Evolutionary conservation across 2,329 filamentous ascomycete genomes (phyloP), one percentile per base, ranked within the genome.

Genomic region (Apiospora hydei): DNA sequence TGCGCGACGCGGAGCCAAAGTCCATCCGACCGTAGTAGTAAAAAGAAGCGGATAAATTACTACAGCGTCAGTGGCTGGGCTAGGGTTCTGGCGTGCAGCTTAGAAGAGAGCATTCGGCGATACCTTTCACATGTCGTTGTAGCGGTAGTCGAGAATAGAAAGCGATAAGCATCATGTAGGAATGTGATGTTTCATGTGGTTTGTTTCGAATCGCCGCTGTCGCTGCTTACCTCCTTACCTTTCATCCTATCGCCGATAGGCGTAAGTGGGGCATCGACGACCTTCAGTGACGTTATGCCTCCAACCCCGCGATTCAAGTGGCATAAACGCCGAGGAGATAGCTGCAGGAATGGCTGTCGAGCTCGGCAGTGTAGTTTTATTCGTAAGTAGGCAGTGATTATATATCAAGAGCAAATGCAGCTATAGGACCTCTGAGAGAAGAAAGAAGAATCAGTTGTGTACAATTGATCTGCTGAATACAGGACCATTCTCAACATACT

Each of bases 261-360:
- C 18, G 21, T 13, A 14, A 14, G 57, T 38, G 57, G 57, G 57
- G 57, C 34, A 64, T 64, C 8, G 1, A 64, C 34, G 30, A 24
- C 53, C 53, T 34, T 38, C 53, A 41, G 34, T 64, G 57, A 64
- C 57, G 57, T 64, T 34, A 41, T 41, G 57, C 21, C 34, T 64
- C 34, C 34, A 41, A 64, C 57, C 57, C 57, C 57, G 57, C 57
- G 57, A 64, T 64, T 64, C 57, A 64, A 38, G 30, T n/a, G 30
- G 16, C 57, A 41, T 41, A 41, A 61, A 64, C 57, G 57, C 57
- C 57, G 57, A 64, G 34, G 57, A 38, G 57, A 64, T 64, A 38
- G 11, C 18, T 64, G 57, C 57, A 64, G 7, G 18, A 34, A 16
- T 41, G 57, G 18, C 46, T 49, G 46, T 49, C 21, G 44, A 18